Evolutionary conservation across 805 yeast species (phyloP).

Genomic region (Saccharomycopsis olivae): DNA sequence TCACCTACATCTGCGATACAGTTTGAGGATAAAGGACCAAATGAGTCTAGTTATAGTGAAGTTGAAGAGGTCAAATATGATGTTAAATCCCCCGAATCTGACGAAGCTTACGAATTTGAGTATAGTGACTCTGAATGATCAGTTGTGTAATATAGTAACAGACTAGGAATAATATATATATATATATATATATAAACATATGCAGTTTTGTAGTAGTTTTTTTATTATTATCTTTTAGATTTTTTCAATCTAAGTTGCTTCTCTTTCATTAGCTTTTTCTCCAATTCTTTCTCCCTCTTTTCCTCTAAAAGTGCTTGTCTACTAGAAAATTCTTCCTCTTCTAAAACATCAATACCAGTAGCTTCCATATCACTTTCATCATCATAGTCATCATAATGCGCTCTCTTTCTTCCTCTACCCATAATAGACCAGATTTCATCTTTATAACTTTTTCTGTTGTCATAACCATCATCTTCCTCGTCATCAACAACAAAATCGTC

Average conservation of each 20-base stretch:
- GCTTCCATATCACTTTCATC: constrained; percentile 83
- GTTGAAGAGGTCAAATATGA: neutral
- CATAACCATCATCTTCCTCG: constrained; percentile 30
- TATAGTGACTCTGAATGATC: constrained; percentile 23
- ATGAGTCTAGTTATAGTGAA: constrained; percentile 6
- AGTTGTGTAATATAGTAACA: neutral
- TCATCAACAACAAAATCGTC: constrained; percentile 54
- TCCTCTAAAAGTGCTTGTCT: constrained; percentile 71
- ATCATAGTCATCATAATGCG: constrained; percentile 31
- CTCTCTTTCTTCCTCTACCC: constrained; percentile 50
- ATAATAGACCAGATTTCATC: constrained; percentile 88
- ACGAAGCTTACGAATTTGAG: constrained; percentile 33
- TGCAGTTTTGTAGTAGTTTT: neutral
- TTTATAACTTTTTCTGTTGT: too few species aligned
- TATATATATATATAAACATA: too few species aligned
- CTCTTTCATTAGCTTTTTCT: constrained; percentile 36
- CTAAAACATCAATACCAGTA: constrained; percentile 77
- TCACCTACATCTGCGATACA: too few species aligned
- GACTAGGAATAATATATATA: too few species aligned
- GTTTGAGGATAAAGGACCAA: too few species aligned
- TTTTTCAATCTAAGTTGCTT: constrained; percentile 30
- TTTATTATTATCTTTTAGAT: neutral
- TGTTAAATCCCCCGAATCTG: neutral
- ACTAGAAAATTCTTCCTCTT: constrained; percentile 67
- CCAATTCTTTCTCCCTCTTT: constrained; percentile 51